These are phyloP conservation scores for Plantago ovata DNA, from an alignment of 257 asterid species.

Conservation along the genomic window DNA sequence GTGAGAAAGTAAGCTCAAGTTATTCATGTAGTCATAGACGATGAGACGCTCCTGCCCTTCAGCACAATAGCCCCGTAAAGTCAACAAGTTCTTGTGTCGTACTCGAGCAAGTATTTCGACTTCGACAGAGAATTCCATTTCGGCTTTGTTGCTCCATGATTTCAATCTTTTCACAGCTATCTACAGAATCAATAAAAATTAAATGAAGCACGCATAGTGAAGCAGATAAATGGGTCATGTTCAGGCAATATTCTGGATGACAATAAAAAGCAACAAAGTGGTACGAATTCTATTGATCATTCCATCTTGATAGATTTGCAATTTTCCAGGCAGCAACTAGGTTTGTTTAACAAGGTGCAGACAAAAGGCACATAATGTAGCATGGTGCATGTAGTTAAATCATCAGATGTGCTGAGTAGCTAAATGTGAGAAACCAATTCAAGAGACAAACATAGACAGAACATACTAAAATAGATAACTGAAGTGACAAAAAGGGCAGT, in stretches of 20 bases:
- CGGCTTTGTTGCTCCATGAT: slow-evolving; percentile 90
- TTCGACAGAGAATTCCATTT: slow-evolving; percentile 81
- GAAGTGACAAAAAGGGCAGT: too few species aligned
- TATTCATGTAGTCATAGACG: slow-evolving; percentile 81
- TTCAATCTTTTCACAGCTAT: slow-evolving; percentile 91
- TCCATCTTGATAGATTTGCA: neutral
- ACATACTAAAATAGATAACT: too few species aligned
- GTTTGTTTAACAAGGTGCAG: too few species aligned
- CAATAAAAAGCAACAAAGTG: too few species aligned
- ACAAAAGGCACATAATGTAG: too few species aligned
- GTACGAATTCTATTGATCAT: neutral
- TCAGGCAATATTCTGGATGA: neutral
- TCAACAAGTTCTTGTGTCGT: slow-evolving; percentile 76
- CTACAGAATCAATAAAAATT: slow-evolving; percentile 32
- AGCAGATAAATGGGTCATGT: slow-evolving; percentile 13
- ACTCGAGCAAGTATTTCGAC: slow-evolving; percentile 88
- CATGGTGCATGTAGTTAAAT: too few species aligned
- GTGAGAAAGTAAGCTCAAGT: slow-evolving; percentile 80
- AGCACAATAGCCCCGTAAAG: slow-evolving; percentile 81
- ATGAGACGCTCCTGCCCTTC: slow-evolving; percentile 96
- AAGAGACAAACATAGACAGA: too few species aligned
- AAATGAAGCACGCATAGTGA: neutral
- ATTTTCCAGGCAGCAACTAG: neutral
- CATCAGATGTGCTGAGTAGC: too few species aligned
- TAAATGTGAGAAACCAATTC: too few species aligned